These are phyloP conservation scores for Aspergillus indologenus DNA, from an alignment of 495 filamentous ascomycete species.

Conservation along the genomic window DNA sequence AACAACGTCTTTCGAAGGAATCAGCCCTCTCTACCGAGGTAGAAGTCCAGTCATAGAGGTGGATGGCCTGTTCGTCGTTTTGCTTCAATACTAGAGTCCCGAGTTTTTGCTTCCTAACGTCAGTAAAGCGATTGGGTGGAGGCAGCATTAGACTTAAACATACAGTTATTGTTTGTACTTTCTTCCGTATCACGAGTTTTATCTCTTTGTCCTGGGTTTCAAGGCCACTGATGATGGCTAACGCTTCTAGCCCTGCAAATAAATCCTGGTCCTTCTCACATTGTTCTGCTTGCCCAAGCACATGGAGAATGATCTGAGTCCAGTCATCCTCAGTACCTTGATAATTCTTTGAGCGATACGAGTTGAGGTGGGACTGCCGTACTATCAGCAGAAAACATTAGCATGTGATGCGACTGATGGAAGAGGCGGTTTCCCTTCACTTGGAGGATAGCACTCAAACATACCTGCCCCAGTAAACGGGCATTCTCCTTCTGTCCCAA, in stretches of 20 bases:
- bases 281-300: conserved; percentile 27
- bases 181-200: conserved; percentile 53
- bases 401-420: background rate
- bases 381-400: conserved; percentile 33
- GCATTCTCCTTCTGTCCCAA: conserved; percentile 64
- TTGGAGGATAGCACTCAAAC: conserved; percentile 13
- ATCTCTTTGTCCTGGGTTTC: conserved; percentile 37
- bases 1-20: conserved; percentile 42
- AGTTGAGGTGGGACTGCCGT: conserved; percentile 39
- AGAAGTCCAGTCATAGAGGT: conserved; percentile 71
- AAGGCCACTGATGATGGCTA: conserved; percentile 29
- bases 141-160: conserved; percentile 8
- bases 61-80: conserved; percentile 61
- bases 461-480: conserved; percentile 58
- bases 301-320: conserved; percentile 44
- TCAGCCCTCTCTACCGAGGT: conserved; percentile 44
- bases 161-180: conserved; percentile 56
- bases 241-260: conserved; percentile 32
- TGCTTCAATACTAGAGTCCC: conserved; percentile 61
- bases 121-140: background rate
- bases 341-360: conserved; percentile 52
- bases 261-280: conserved; percentile 12
- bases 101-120: conserved; percentile 57
- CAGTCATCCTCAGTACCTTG: conserved; percentile 56
- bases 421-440: background rate